These are phyloP conservation scores for Rugonectria rugulosa DNA, from an alignment of 2,329 filamentous ascomycete genomes.

Conservation along the genomic window DNA sequence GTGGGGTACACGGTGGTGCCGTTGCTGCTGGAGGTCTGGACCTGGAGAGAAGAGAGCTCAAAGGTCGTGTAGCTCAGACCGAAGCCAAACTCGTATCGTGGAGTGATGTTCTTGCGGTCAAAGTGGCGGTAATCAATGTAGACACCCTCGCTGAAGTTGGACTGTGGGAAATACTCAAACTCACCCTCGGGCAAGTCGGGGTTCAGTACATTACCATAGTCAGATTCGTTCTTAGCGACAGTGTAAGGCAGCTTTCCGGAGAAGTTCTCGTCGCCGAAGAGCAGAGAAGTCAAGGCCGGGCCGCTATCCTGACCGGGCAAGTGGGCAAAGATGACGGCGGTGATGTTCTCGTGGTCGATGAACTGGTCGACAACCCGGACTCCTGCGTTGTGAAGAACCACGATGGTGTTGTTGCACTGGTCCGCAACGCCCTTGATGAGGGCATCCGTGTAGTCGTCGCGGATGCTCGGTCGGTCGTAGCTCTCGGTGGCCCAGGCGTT, in stretches of 20 bases:
- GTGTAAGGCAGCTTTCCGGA: conserved; percentile 70
- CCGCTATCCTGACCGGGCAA: conserved; percentile 72
- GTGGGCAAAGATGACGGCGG: conserved; percentile 68
- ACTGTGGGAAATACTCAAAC: conserved; percentile 35
- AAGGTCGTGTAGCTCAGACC: conserved; percentile 74
- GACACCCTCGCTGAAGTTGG: conserved; percentile 64
- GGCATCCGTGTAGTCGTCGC: conserved; percentile 7
- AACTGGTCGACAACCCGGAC: conserved; percentile 67
- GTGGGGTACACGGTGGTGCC: background rate
- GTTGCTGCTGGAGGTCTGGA: background rate
- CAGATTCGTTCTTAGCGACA: conserved; percentile 59
- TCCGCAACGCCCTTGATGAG: background rate
- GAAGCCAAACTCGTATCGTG: conserved; percentile 70
- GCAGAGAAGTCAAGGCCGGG: conserved; percentile 58
- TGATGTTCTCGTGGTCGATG: conserved; percentile 70
- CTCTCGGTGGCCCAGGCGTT: conserved; percentile 7
- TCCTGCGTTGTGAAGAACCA: conserved; percentile 69
- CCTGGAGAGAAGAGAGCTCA: conserved; percentile 42
- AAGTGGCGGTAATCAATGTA: conserved; percentile 73
- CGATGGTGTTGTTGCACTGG: conserved; percentile 50
- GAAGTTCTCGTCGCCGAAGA: conserved; percentile 64
- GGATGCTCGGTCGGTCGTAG: background rate
- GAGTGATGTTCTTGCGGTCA: conserved; percentile 63
- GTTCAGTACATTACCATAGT: conserved; percentile 48
- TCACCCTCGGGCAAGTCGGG: background rate